These are phyloP conservation scores for Pugionium cornutum DNA, from an alignment of 345 rosid genomes.

Conservation along the genomic window DNA sequence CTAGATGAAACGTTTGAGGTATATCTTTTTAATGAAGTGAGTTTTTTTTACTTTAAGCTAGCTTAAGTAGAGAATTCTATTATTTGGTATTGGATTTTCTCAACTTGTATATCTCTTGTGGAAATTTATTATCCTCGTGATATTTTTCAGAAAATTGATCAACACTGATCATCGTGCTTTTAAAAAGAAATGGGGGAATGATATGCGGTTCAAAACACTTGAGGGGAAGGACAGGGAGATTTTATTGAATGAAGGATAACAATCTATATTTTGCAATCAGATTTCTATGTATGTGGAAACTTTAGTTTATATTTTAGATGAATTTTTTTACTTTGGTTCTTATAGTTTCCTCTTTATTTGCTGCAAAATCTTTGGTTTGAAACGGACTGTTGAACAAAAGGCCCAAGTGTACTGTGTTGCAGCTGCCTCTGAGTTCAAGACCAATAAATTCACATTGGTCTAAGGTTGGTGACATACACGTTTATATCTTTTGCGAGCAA, in stretches of 20 bases:
- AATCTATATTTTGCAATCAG: conserved; percentile 2
- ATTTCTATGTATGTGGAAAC: background rate
- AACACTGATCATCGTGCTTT: conserved; percentile 73
- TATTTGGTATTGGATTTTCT: too few relatives aligned
- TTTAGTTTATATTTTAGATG: background rate
- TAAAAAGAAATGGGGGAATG: conserved; percentile 80
- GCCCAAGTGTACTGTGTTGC: conserved; percentile 71
- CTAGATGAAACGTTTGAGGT: too few relatives aligned
- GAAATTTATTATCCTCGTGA: conserved; percentile 1
- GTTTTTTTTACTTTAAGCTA: conserved; percentile 30
- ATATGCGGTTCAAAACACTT: conserved; percentile 79
- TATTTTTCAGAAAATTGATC: conserved; percentile 70
- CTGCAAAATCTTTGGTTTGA: conserved; percentile 70
- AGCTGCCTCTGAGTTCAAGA: conserved; percentile 71
- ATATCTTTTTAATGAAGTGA: conserved; percentile 29
- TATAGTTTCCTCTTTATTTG: conserved; percentile 21
- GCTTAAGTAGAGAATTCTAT: background rate
- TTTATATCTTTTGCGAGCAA: conserved; percentile 9
- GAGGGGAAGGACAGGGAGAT: conserved; percentile 84
- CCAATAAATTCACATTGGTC: conserved; percentile 78
- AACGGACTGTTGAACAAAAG: conserved; percentile 72
- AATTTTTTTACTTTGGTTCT: conserved; percentile 3
- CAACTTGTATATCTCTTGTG: too few relatives aligned
- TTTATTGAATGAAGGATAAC: conserved; percentile 84
- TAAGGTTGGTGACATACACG: conserved; percentile 53